Conservation (phyloP, 352 stramenopile genomes). For the Globisporangium nodosum region DNA sequence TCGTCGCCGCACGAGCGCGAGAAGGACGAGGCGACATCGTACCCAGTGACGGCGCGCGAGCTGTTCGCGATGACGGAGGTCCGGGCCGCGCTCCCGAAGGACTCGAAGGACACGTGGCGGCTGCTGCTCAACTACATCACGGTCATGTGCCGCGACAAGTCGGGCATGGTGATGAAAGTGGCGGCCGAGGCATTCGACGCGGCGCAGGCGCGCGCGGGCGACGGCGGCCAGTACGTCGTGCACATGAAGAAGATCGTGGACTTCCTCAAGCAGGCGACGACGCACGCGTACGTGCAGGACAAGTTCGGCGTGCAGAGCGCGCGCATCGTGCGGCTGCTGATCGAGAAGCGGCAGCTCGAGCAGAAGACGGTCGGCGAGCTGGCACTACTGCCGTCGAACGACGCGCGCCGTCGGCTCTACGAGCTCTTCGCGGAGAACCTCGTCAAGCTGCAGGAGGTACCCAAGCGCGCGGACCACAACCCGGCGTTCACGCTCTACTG, state of each 20-base stretch:
- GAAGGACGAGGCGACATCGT: conserved; percentile 71
- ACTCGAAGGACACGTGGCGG: conserved; percentile 78
- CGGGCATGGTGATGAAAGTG: conserved; percentile 84
- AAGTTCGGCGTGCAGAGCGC: conserved; percentile 77
- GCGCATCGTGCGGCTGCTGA: conserved; percentile 79
- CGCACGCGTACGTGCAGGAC: conserved; percentile 77
- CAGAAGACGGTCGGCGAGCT: conserved; percentile 83
- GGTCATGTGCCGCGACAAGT: conserved; percentile 88
- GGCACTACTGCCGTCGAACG: conserved; percentile 76
- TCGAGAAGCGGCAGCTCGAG: conserved; percentile 84
- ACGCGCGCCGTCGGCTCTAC: conserved; percentile 76
- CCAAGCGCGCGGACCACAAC: conserved; percentile 85
- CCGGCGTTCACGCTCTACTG: conserved; percentile 85
- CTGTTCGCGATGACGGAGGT: conserved; percentile 68
- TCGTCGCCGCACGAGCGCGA: conserved; percentile 80
- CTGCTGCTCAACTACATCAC: conserved; percentile 86
- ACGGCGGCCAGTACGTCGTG: conserved; percentile 85
- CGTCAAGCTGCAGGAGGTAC: conserved; percentile 82
- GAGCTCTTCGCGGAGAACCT: conserved; percentile 73
- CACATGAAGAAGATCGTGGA: conserved; percentile 88
- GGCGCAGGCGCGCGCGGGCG: conserved; percentile 45
- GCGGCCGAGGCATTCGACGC: conserved; percentile 64
- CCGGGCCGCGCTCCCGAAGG: conserved; percentile 60
- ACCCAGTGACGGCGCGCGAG: conserved; percentile 70
- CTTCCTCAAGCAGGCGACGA: conserved; percentile 72